Conservation (phyloP, 1,284 basidiomycete species). For the Microbotryum intermedium region DNA sequence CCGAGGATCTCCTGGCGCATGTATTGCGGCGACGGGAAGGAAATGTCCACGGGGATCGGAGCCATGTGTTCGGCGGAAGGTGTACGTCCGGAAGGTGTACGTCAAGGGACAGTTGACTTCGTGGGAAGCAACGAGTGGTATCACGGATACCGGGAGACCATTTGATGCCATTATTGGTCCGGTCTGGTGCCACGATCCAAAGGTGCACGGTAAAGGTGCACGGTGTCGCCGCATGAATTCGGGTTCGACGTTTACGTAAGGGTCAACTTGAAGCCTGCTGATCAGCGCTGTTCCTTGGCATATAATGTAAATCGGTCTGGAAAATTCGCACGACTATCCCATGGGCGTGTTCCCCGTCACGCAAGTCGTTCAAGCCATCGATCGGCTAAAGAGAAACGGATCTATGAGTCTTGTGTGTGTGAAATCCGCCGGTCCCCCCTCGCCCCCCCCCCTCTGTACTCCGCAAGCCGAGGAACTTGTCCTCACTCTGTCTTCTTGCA, state of each 20-base stretch:
- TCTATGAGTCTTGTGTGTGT: slow-evolving; percentile 52
- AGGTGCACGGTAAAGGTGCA: slow-evolving; percentile 46
- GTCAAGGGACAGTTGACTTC: slow-evolving; percentile 48
- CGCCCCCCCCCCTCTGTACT: too few species aligned
- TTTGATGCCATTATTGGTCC: slow-evolving; percentile 57
- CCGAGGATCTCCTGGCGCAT: slow-evolving; percentile 15
- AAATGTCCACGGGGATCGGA: slow-evolving; percentile 50
- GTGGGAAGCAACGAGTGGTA: slow-evolving; percentile 48
- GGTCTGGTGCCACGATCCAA: slow-evolving; percentile 48
- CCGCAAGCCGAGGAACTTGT: too few species aligned
- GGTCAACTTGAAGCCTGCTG: too few species aligned
- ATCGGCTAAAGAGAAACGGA: slow-evolving; percentile 45
- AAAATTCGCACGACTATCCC: slow-evolving; percentile 53
- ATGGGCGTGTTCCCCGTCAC: slow-evolving; percentile 49
- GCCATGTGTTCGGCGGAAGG: slow-evolving; percentile 36
- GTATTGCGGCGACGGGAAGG: slow-evolving; percentile 4
- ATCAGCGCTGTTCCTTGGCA: slow-evolving; percentile 4
- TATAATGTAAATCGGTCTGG: slow-evolving; percentile 46
- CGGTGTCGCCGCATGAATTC: slow-evolving; percentile 41
- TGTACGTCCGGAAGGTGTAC: slow-evolving; percentile 46
- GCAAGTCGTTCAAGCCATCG: slow-evolving; percentile 30
- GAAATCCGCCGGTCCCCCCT: too few species aligned
- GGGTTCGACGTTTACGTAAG: too few species aligned
- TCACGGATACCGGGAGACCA: slow-evolving; percentile 48
- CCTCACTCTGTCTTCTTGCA: slow-evolving; percentile 31